These are phyloP conservation scores for Leccinum pachyderme DNA, from an alignment of 1,284 basidiomycete genomes.

Conservation along the genomic window DNA sequence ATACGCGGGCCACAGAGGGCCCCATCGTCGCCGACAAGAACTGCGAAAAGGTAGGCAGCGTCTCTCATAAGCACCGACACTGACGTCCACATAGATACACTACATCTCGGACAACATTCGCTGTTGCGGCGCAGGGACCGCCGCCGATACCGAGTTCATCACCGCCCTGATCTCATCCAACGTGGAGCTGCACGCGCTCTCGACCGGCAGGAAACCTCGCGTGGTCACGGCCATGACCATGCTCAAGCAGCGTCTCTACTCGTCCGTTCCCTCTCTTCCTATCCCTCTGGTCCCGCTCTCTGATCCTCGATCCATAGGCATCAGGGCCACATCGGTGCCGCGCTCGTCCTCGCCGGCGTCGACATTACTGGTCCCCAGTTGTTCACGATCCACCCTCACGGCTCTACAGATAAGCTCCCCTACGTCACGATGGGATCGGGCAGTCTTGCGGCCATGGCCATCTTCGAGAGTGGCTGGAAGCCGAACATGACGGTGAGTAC, in stretches of 20 bases:
- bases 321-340: constrained; percentile 94
- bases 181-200: constrained; percentile 85
- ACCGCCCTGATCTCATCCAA: constrained; percentile 92
- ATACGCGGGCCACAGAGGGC: constrained; percentile 94
- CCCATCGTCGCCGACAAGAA: constrained; percentile 99
- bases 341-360: constrained; percentile 96
- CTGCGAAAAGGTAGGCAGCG: constrained; percentile 96
- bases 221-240: constrained; percentile 99
- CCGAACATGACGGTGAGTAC: constrained; percentile 74
- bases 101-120: constrained; percentile 93
- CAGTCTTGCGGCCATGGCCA: constrained; percentile 95
- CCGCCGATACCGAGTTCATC: constrained; percentile 96
- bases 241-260: constrained; percentile 75
- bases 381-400: constrained; percentile 96
- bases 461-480: constrained; percentile 90
- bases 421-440: constrained; percentile 99
- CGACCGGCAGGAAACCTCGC: constrained; percentile 82
- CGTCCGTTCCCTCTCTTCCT: constrained; percentile 41
- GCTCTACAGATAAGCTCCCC: constrained; percentile 97
- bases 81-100: constrained; percentile 71
- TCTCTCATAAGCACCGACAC: background rate
- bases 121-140: constrained; percentile 98
- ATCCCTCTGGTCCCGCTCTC: background rate
- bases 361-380: constrained; percentile 92
- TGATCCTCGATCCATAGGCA: constrained; percentile 50